Conservation (phyloP, 257 asterid species). For the Nicotiana paniculata region DNA sequence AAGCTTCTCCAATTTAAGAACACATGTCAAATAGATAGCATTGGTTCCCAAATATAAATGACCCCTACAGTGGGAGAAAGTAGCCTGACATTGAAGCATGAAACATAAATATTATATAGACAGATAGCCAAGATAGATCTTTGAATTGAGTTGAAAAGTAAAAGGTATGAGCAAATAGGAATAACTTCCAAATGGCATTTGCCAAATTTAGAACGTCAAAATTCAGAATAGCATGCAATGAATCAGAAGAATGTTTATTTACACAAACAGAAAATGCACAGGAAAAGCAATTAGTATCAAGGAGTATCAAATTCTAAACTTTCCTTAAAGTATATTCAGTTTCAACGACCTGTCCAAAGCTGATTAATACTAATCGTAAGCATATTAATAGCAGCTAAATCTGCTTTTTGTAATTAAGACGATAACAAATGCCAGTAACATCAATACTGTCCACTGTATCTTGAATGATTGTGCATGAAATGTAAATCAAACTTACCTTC, state of each 20-base stretch:
- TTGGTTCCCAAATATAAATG: neutral
- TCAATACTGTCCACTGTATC: neutral
- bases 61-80: neutral
- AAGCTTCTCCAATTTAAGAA: neutral
- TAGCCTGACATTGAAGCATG: neutral
- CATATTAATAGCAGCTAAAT: neutral
- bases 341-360: neutral
- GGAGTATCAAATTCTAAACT: neutral
- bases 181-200: neutral
- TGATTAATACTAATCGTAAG: neutral
- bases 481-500: conserved; percentile 46
- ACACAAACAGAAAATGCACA: neutral
- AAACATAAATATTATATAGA: neutral
- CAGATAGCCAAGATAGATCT: neutral
- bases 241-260: neutral
- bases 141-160: neutral
- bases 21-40: neutral
- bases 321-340: neutral
- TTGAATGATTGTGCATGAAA: neutral
- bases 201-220: neutral
- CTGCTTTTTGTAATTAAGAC: neutral
- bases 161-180: neutral
- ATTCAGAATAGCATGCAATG: neutral
- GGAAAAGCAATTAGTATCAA: neutral
- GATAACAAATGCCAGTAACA: neutral